Conservation (phyloP, 805 yeast genomes). For the Wickerhamia fluorescens region DNA sequence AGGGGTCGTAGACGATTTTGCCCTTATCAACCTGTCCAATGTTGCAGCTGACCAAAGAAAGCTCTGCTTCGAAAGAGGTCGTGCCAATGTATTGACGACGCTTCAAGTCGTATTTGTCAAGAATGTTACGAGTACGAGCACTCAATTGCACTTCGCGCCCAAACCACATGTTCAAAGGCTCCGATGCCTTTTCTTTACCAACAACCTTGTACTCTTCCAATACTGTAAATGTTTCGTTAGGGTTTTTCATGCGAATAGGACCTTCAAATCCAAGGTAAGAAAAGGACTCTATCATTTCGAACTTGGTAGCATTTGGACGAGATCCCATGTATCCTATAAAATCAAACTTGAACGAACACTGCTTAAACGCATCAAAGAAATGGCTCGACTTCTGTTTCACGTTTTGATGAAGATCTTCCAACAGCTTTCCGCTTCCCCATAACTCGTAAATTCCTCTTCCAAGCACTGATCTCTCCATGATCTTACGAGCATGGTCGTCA, state of each 20-base stretch:
- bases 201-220: constrained; percentile 62
- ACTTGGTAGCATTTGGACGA: constrained; percentile 43
- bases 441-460: constrained; percentile 74
- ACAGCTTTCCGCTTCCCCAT: constrained; percentile 64
- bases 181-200: constrained; percentile 40
- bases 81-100: constrained; percentile 88
- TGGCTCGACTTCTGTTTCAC: constrained; percentile 28
- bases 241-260: constrained; percentile 66
- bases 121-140: constrained; percentile 53
- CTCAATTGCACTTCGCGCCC: constrained; percentile 64
- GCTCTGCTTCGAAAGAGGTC: constrained; percentile 93
- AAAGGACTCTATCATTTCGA: constrained; percentile 65
- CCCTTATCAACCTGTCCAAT: constrained; percentile 67
- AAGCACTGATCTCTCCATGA: constrained; percentile 63
- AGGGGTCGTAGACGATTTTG: constrained; percentile 81
- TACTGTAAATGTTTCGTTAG: constrained; percentile 63
- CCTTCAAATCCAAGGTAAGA: constrained; percentile 68
- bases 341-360: constrained; percentile 70
- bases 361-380: constrained; percentile 32
- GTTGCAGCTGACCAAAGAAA: constrained; percentile 81
- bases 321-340: constrained; percentile 69
- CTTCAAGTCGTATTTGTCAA: constrained; percentile 76
- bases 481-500: constrained; percentile 59
- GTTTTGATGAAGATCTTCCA: constrained; percentile 51
- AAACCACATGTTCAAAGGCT: constrained; percentile 59